Conservation (phyloP, 1,139 yeast genomes). For the Ogataea hybrid region DNA sequence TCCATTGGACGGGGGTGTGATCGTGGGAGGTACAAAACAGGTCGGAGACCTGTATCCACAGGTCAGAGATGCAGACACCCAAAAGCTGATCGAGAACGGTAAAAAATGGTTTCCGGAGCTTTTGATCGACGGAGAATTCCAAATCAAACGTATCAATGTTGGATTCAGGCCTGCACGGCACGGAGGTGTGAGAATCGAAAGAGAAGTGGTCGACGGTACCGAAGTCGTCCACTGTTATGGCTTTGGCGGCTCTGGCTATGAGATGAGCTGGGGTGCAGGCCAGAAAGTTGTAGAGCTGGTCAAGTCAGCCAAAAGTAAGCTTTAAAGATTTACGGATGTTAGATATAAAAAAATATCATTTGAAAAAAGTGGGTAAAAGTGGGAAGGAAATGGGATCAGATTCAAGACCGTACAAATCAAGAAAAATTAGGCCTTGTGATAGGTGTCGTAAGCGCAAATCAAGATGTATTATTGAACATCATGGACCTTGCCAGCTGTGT, state of each 20-base stretch:
- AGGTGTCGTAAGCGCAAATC: conserved; percentile 13
- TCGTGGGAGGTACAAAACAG: conserved; percentile 71
- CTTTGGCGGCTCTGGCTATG: conserved; percentile 71
- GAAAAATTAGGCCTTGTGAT: conserved; percentile 16
- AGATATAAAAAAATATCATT: too few relatives aligned
- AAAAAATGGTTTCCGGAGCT: conserved; percentile 51
- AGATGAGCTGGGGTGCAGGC: conserved; percentile 62
- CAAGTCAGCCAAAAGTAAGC: conserved; percentile 1
- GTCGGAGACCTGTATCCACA: conserved; percentile 33
- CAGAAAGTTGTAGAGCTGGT: conserved; percentile 33
- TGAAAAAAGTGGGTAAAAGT: too few relatives aligned
- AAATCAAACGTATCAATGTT: conserved; percentile 54
- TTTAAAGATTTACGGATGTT: background rate
- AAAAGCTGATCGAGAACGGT: conserved; percentile 43
- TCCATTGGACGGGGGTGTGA: conserved; percentile 57
- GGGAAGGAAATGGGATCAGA: background rate
- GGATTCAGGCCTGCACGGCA: conserved; percentile 68
- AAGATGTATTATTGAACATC: conserved; percentile 12
- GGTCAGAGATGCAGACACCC: conserved; percentile 42
- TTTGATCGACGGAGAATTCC: conserved; percentile 37
- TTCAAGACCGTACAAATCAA: conserved; percentile 14
- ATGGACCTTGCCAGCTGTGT: conserved; percentile 12
- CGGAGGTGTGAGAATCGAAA: conserved; percentile 52
- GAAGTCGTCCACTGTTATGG: conserved; percentile 62
- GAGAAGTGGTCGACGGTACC: conserved; percentile 35